Evolutionary conservation across 1,139 yeast genomes (phyloP).

Genomic region (Protomyces inouyei): DNA sequence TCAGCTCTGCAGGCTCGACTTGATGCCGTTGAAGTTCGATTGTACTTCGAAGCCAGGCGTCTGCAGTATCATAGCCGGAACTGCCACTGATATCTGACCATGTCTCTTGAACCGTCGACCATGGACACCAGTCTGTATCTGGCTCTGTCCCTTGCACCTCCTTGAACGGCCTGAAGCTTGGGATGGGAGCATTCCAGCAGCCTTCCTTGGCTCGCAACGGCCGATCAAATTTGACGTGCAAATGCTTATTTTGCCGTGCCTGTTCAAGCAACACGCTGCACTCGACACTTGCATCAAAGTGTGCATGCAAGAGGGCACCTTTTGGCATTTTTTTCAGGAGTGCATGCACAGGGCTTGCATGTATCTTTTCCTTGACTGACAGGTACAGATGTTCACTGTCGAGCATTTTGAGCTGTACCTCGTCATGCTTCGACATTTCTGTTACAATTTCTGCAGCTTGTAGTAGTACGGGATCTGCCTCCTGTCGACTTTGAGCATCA

Average conservation of each 20-base stretch:
- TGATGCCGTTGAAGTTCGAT: background rate
- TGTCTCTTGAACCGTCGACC: background rate
- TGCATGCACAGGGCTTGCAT: background rate
- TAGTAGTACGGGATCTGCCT: background rate
- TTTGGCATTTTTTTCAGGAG: background rate
- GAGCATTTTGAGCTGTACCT: background rate
- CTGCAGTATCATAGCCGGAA: background rate
- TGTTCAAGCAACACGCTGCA: background rate
- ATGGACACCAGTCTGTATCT: background rate
- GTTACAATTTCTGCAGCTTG: background rate
- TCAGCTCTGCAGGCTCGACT: background rate
- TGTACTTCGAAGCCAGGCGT: background rate
- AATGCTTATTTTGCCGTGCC: background rate
- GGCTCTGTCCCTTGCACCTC: background rate
- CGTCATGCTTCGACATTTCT: background rate
- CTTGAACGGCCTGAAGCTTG: background rate
- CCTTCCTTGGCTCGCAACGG: background rate
- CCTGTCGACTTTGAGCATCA: background rate
- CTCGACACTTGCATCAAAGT: background rate
- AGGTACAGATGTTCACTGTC: background rate
- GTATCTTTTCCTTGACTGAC: background rate
- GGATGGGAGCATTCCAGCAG: background rate
- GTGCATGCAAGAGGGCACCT: constrained; percentile 2
- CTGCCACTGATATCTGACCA: background rate
- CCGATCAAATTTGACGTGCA: background rate